These are phyloP conservation scores for Salix dunnii DNA, from an alignment of 345 rosid genomes.

Conservation along the genomic window DNA sequence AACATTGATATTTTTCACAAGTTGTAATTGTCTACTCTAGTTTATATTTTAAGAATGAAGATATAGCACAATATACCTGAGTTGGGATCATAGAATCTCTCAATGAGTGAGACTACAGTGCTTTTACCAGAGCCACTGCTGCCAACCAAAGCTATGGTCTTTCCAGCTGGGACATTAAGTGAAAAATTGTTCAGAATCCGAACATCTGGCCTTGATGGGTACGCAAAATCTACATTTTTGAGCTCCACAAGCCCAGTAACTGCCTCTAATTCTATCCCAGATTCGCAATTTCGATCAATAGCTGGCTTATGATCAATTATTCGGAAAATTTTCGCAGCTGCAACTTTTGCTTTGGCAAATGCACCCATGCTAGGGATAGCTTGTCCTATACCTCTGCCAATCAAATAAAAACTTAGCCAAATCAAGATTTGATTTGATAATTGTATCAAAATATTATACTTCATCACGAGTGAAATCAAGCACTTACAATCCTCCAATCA, in stretches of 20 bases:
- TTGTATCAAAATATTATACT: not conserved
- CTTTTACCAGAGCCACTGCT: constrained; percentile 99
- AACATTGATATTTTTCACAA: constrained; percentile 2
- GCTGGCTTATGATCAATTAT: constrained; percentile 80
- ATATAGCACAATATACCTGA: constrained; percentile 47
- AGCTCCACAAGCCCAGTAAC: constrained; percentile 79
- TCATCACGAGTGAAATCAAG: not conserved
- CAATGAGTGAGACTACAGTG: constrained; percentile 90
- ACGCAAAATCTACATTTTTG: constrained; percentile 74
- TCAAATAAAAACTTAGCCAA: not conserved
- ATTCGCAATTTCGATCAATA: constrained; percentile 58
- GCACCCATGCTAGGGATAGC: constrained; percentile 93
- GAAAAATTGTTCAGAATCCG: constrained; percentile 67
- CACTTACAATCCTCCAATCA: constrained; percentile 95
- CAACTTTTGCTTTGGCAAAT: constrained; percentile 87
- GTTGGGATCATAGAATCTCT: constrained; percentile 87
- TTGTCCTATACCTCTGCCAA: constrained; percentile 76
- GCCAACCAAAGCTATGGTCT: constrained; percentile 93
- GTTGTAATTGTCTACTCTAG: not conserved
- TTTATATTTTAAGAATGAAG: not conserved
- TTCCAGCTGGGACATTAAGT: constrained; percentile 87
- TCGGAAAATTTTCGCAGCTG: constrained; percentile 84
- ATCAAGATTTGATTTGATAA: not conserved
- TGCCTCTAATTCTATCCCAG: constrained; percentile 60
- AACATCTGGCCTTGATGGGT: constrained; percentile 86